A percentile compares a stretch with the other conserved stretches of the same genome.
These are phyloP conservation scores for Pseudogymnoascus sp. DNA, from an alignment of 2,329 filamentous ascomycete species.

Conservation along the genomic window DNA sequence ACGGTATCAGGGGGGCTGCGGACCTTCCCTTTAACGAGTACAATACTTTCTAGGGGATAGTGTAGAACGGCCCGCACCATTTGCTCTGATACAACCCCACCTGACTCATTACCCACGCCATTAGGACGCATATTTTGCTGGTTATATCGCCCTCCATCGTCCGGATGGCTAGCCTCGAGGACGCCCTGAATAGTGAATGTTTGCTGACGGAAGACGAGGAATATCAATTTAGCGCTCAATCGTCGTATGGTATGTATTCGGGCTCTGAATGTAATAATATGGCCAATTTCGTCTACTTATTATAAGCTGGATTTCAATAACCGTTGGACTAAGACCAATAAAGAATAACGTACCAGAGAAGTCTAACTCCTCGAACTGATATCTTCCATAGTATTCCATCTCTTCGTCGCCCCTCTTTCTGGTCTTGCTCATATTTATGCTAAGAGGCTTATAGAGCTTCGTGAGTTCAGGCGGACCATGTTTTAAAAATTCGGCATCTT, in stretches of 20 bases:
- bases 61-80: conserved; percentile 87
- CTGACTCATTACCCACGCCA: neutral
- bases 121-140: conserved; percentile 23
- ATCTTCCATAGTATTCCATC: conserved; percentile 10
- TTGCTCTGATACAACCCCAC: conserved; percentile 55
- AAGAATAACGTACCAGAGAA: conserved; percentile 21
- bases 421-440: conserved; percentile 29
- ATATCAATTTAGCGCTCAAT: conserved; percentile 75
- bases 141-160: conserved; percentile 16
- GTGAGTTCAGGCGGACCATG: conserved; percentile 25
- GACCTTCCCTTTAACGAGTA: conserved; percentile 67
- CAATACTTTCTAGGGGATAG: conserved; percentile 68
- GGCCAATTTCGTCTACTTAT: conserved; percentile 21
- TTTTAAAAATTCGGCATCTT: conserved; percentile 24
- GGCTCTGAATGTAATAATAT: conserved; percentile 49
- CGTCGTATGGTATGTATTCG: conserved; percentile 73
- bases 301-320: neutral
- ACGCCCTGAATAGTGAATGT: conserved; percentile 79
- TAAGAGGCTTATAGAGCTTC: conserved; percentile 26
- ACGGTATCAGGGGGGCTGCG: conserved; percentile 68
- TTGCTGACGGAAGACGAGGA: conserved; percentile 80
- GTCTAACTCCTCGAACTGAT: conserved; percentile 27
- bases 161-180: conserved; percentile 35
- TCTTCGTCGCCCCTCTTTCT: conserved; percentile 24
- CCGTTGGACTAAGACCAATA: neutral